Percentiles rank a stretch among this genome's conserved stretches.
Evolutionary conservation across 2,329 filamentous ascomycete genomes (phyloP).

Genomic region (Berkeleyomyces rouxiae): DNA sequence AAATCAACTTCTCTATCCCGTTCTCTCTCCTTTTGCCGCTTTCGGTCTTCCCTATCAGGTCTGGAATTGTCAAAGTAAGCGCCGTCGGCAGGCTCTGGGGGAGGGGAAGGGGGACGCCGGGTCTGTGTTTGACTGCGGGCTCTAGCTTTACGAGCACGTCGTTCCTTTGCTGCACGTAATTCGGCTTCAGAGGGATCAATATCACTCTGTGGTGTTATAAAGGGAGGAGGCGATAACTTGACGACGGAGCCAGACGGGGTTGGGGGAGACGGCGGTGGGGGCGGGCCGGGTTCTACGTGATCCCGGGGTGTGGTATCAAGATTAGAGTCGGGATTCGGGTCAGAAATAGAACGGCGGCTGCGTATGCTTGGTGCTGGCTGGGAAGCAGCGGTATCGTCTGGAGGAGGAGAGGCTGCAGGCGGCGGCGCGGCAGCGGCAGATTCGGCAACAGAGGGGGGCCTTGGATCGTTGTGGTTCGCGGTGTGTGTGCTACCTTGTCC

Average conservation of each 20-base stretch:
- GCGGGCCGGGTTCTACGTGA: conserved; percentile 1
- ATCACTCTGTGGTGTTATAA: not conserved
- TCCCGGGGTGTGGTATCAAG: not conserved
- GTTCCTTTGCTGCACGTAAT: conserved; percentile 9
- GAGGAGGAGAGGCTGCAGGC: not conserved
- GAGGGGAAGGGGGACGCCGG: conserved; percentile 8
- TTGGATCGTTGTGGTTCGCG: not conserved
- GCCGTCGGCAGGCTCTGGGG: conserved; percentile 8
- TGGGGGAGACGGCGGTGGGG: conserved; percentile 6
- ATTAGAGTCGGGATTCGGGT: not conserved
- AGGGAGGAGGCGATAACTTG: not conserved
- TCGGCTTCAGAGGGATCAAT: conserved; percentile 9
- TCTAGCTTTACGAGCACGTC: conserved; percentile 9
- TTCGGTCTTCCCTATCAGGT: conserved; percentile 14
- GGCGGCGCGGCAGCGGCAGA: not conserved
- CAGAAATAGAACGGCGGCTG: not conserved
- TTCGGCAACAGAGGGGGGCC: not conserved
- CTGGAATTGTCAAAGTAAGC: not conserved
- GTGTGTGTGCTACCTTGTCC: conserved; percentile 2
- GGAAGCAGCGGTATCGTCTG: not conserved
- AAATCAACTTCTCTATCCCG: conserved; percentile 13
- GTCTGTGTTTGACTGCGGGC: conserved; percentile 9
- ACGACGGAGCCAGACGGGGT: not conserved
- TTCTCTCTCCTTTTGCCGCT: conserved; percentile 11
- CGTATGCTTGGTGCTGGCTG: not conserved